A percentile compares a stretch with the other conserved stretches of the same genome.
Conservation (phyloP, 345 rosid species). For the Odontarrhena argentea region DNA sequence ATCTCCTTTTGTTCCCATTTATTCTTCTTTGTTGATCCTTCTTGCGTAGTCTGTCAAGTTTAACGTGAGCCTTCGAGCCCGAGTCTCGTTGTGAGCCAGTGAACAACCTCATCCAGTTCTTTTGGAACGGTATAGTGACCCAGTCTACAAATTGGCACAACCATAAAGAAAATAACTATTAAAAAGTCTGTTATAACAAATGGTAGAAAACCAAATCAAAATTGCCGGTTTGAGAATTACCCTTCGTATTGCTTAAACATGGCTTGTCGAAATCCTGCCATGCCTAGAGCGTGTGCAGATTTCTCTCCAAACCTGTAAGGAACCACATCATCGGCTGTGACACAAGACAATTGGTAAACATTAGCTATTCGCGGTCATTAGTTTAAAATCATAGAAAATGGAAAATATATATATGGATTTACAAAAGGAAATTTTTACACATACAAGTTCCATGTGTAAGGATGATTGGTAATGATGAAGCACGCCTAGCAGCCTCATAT, state of each 20-base stretch:
- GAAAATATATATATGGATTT: background rate
- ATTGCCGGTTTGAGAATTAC: conserved; percentile 39
- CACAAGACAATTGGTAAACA: conserved; percentile 5
- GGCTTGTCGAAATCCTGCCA: conserved; percentile 70
- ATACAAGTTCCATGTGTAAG: conserved; percentile 70
- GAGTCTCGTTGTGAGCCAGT: conserved; percentile 67
- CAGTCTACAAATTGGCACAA: conserved; percentile 54
- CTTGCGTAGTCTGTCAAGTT: conserved; percentile 10
- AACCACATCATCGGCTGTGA: conserved; percentile 78
- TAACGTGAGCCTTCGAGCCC: conserved; percentile 76
- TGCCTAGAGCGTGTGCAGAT: conserved; percentile 61
- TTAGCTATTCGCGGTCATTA: conserved; percentile 18
- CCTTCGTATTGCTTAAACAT: conserved; percentile 75
- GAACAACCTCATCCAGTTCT: conserved; percentile 81
- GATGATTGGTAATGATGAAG: conserved; percentile 63
- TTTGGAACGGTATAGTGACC: conserved; percentile 89
- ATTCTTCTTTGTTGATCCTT: conserved; percentile 14
- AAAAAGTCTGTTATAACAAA: conserved; percentile 24
- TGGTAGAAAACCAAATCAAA: background rate
- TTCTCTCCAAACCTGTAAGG: conserved; percentile 76
- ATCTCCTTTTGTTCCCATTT: conserved; percentile 6
- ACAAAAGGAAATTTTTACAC: conserved; percentile 21
- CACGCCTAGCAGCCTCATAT: conserved; percentile 65
- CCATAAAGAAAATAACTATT: background rate
- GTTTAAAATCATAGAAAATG: background rate